These are phyloP conservation scores for Podospora australis DNA, from an alignment of 495 filamentous ascomycete species.

Conservation along the genomic window DNA sequence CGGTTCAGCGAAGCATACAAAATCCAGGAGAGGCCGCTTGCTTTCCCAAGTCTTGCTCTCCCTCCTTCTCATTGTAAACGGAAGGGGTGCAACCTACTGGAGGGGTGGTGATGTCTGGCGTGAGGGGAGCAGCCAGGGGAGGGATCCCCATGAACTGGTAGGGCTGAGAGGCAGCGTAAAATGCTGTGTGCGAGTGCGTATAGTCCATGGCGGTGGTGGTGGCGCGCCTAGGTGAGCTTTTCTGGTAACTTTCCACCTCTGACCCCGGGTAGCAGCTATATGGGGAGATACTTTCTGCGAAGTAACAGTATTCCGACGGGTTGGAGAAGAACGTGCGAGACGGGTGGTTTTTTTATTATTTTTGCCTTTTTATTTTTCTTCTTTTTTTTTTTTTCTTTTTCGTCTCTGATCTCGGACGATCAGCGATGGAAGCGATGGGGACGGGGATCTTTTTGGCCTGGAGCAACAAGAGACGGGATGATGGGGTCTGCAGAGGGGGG, in stretches of 20 bases:
- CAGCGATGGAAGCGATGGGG: neutral
- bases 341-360: too few species aligned
- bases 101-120: slow-evolving; percentile 45
- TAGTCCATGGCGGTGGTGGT: slow-evolving; percentile 35
- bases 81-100: slow-evolving; percentile 40
- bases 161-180: slow-evolving; percentile 43
- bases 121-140: slow-evolving; percentile 45
- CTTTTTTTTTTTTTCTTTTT: neutral
- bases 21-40: slow-evolving; percentile 1
- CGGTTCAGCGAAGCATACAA: slow-evolving; percentile 9
- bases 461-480: too few species aligned
- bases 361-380: too few species aligned
- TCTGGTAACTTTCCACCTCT: too few species aligned
- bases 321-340: neutral
- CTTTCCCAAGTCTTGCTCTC: neutral
- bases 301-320: neutral
- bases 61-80: neutral
- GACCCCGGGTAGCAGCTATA: too few species aligned
- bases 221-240: neutral
- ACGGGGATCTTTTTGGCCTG: neutral
- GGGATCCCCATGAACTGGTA: slow-evolving; percentile 51
- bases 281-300: too few species aligned
- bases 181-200: slow-evolving; percentile 30
- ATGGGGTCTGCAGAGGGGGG: too few species aligned
- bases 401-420: neutral